Evolutionary conservation across 495 filamentous ascomycete species (phyloP), one percentile per base, ranked within the genome.

Genomic region (Evansstolkia leycettana): DNA sequence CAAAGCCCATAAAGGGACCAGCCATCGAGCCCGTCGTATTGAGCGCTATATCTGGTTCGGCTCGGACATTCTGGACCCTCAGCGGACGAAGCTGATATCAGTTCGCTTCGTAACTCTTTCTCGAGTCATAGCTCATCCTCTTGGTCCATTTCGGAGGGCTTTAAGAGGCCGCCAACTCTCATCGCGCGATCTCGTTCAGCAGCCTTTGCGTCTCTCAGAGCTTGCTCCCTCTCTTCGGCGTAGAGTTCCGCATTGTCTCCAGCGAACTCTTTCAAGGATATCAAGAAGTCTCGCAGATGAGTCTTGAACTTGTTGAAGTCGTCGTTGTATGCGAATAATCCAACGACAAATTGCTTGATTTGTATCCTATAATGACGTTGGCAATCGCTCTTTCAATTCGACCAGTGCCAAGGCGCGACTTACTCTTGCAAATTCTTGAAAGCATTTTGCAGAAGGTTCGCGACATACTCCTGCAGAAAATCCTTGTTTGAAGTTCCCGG

Each of bases 71-170:
- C 34, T 19, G 34, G 18, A 37, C 37, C 35, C 35, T 42, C 38
- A 37, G 34, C 27, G 34, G 43, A 38, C 24, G 37, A 34, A 16
- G 47, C 37, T 14, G 31, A 38, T 62, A 23, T 23, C 20, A 23
- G 20, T 9, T 23, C 20, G 20, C 20, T 66, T 43, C 77, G 67
- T 13, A 83, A 51, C 50, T 83, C 79, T 47, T 73, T 54, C 3
- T 72, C 64, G 28, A 86, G 80, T 94, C 84, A 94, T 57, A 95
- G 67, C 58, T 94, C 88, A 51, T 94, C 88, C 46, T 95, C 88
- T 39, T 71, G 66, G 34, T 93, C 87, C 50, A 95, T 75, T 49
- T 95, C 88, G 14, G 84, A 84, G 31, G 88, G 88, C 64, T 95
- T 94, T 43, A 95, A 64, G 44, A 95, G 61, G 18, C 88, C 88